Percentiles rank a stretch among this genome's conserved stretches.
phyloP scores from a whole-genome alignment of 257 asterid genomes.

The Osmanthus fragrans region DNA sequence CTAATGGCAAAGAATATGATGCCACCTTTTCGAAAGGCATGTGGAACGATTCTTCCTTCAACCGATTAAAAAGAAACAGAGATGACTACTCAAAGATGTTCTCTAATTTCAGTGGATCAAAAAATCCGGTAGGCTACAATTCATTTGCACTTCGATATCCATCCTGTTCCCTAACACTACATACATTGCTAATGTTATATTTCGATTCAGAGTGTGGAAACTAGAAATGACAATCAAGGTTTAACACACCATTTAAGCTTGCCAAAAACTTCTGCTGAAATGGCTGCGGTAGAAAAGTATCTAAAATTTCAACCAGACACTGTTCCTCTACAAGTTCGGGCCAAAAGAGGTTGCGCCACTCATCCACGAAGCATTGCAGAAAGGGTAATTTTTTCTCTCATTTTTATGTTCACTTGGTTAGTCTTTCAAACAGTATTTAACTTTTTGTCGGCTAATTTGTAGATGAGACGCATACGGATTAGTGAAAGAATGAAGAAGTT shows the following conservation, averaged over 20 bases:
- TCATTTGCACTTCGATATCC: background rate
- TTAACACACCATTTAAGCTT: constrained; percentile 80
- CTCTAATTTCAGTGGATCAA: constrained; percentile 47
- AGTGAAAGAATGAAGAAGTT: constrained; percentile 90
- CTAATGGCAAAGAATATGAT: constrained; percentile 29
- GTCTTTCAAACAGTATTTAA: background rate
- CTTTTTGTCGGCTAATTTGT: constrained; percentile 15
- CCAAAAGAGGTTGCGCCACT: constrained; percentile 90
- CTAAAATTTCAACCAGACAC: constrained; percentile 70
- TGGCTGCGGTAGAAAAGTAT: constrained; percentile 57
- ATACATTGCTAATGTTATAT: constrained; percentile 19
- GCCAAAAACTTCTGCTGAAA: constrained; percentile 64
- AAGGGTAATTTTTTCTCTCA: constrained; percentile 55
- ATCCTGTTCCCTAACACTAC: background rate
- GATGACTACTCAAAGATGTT: constrained; percentile 57
- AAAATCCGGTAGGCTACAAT: constrained; percentile 41
- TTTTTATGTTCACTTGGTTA: background rate
- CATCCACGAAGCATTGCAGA: constrained; percentile 97
- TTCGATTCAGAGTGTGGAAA: constrained; percentile 50
- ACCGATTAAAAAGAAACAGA: constrained; percentile 55
- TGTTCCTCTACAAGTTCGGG: constrained; percentile 76
- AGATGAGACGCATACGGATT: constrained; percentile 78
- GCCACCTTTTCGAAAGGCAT: constrained; percentile 37
- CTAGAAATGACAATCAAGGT: constrained; percentile 42
- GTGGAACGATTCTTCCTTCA: constrained; percentile 55